Evolutionary conservation across 805 yeast species (phyloP), one percentile per base, ranked within the genome.

Genomic region (Wickerhamiella alocasiicola): DNA sequence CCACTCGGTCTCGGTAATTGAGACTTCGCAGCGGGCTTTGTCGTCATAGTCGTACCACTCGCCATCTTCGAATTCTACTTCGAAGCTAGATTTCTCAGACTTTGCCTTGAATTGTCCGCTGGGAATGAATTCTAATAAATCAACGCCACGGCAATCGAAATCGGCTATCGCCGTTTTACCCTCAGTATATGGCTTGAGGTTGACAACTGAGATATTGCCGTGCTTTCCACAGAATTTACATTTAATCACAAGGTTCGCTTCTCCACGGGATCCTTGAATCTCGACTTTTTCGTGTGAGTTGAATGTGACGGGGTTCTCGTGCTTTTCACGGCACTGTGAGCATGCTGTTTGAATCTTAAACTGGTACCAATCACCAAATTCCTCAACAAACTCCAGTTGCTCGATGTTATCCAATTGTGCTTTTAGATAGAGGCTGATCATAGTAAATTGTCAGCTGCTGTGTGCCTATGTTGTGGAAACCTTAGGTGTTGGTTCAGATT

Each of bases 31-130:
- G 9, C 74, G 72, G 6, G 80, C 77, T 49, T 76, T 72, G 43
- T 91, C 97, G 57, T 91, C 97, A 55, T 87, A 91, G 53, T 91
- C 98, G 55, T 78, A 91, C 87, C 95, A 87, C 55, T 91, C 97
- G 40, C 73, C 76, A 19, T 82, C 95, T 21, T 85, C 63, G 42
- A 80, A 91, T 19, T 84, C 70, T 21, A 80, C 82, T 5, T 54
- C 54, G 53, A 81, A 82, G 40, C 55, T 59, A 7, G 79, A 65
- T 2, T 72, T 56, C 11, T 71, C 76, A 9, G 81, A 81, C 27
- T 51, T 31, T 9, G 51, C 51, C 35, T 36, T 28, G 35, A 51
- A 53, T 17, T 44, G 37, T 13, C 46, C 59, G 26, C 68, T 70
- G 2, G 94, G 81, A 13, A 73, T 57, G 49, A 84, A 85, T 42